Percentiles rank a stretch among this genome's conserved stretches.
These are phyloP conservation scores for Saturnispora zaruensis DNA, from an alignment of 805 yeast genomes.

Conservation along the genomic window DNA sequence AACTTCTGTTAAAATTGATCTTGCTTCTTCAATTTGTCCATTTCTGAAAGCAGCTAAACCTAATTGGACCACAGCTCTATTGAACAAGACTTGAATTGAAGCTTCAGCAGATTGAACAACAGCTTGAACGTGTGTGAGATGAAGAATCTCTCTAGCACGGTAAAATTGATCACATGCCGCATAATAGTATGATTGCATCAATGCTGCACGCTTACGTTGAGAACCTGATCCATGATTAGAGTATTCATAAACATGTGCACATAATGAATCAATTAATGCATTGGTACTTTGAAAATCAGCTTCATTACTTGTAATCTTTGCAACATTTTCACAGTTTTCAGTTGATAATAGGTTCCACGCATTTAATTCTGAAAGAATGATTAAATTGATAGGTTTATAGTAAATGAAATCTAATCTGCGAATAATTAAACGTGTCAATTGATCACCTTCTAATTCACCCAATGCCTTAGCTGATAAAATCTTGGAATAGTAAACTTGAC, in stretches of 20 bases:
- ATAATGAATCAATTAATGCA: constrained; percentile 54
- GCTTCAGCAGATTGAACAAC: constrained; percentile 81
- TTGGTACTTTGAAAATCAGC: constrained; percentile 32
- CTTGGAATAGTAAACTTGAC: constrained; percentile 77
- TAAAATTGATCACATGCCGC: constrained; percentile 81
- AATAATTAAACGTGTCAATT: constrained; percentile 63
- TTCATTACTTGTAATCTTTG: constrained; percentile 22
- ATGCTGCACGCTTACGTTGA: constrained; percentile 74
- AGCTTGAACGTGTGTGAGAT: constrained; percentile 77
- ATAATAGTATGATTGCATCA: constrained; percentile 80
- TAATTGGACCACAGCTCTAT: constrained; percentile 90
- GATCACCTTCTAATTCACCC: constrained; percentile 42
- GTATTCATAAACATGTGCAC: constrained; percentile 48
- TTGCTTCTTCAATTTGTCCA: constrained; percentile 79
- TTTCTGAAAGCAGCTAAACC: constrained; percentile 93
- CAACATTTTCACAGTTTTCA: constrained; percentile 29
- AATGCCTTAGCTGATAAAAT: constrained; percentile 38
- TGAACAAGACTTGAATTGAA: constrained; percentile 81
- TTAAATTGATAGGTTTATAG: constrained; percentile 78
- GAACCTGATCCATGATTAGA: constrained; percentile 45
- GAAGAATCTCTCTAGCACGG: constrained; percentile 81
- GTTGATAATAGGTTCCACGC: constrained; percentile 52
- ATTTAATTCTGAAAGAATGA: constrained; percentile 54
- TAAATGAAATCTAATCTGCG: constrained; percentile 89
- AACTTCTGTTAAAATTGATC: constrained; percentile 79